Evolutionary conservation across 371 early-diverging fungal species (phyloP), one percentile per base, ranked within the genome.

Genomic region (Zopfochytrium polystomum): DNA sequence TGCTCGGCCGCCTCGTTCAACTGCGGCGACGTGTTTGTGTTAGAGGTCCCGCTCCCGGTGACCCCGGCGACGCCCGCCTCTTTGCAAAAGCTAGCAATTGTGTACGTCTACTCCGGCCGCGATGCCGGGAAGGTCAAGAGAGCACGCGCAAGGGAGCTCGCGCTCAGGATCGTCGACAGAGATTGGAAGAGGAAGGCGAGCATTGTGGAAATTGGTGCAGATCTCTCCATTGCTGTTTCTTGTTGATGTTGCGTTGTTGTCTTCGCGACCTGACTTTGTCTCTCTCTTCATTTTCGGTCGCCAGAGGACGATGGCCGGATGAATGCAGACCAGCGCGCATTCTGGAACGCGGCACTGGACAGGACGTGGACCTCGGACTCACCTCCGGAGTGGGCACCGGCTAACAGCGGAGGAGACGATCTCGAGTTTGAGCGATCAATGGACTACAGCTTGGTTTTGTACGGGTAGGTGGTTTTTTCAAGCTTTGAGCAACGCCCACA

Each of bases 181-280:
- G 73, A 73, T 20, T 73, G 69, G 67, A 52, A 55, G 20, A 31
- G 58, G 30, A 68, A 69, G 46, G 69, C 66, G n/a, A 60, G 59
- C 23, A 55, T 72, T 33, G 54, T 52, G 23, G 55, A 55, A 13
- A 52, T 67, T 33, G 63, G 62, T 63, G 45, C 18, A 29, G 53
- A 23, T 29, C 23, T 26, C 11, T 35, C 31, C 25, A 2, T 47
- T 15, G 38, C 31, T 15, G 58, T 7, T 35, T 38, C 44, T 51
- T 34, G 51, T 18, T 52, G 5, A 22, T 42, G 22, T 59, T 59
- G 20, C n/a, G 26, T 26, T 57, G 48, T 22, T 20, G 52, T 48
- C 20, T 27, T 56, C 11, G 31, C 9, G n/a, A 11, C 6, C n/a
- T 33, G 9, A 42, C 22, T 38, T 56, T 9, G 46, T 45, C 13